Evolutionary conservation across 176 grass and related monocot genomes (phyloP).

Genomic region (Carex parvula): DNA sequence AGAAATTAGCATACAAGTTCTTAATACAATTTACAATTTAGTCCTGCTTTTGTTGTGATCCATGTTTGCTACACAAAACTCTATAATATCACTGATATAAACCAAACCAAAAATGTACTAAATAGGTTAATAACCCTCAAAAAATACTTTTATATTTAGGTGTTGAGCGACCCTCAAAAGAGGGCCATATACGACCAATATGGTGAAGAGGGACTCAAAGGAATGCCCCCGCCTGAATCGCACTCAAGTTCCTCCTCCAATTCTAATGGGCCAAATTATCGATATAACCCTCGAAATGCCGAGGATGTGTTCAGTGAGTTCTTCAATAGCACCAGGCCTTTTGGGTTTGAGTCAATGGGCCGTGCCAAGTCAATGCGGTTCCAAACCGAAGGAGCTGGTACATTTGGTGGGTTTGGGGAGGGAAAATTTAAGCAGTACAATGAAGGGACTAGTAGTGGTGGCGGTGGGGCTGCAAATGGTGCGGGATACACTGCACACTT

Average conservation of each 20-base stretch:
- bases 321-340: conserved; percentile 77
- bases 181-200: conserved; percentile 76
- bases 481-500: conserved; percentile 29
- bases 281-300: conserved; percentile 76
- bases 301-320: conserved; percentile 96
- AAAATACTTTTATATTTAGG: conserved; percentile 38
- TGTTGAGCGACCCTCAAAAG: conserved; percentile 83
- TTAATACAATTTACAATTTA: background rate
- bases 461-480: background rate
- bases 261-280: conserved; percentile 33
- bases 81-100: background rate
- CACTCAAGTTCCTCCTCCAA: conserved; percentile 43
- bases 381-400: conserved; percentile 84
- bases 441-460: conserved; percentile 45
- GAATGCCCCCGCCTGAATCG: conserved; percentile 46
- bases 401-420: conserved; percentile 78
- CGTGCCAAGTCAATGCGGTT: conserved; percentile 81
- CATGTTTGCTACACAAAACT: background rate
- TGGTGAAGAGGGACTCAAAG: conserved; percentile 70
- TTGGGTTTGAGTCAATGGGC: conserved; percentile 61
- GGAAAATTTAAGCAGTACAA: conserved; percentile 44
- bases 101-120: background rate
- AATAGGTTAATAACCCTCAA: background rate
- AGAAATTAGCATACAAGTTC: background rate
- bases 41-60: background rate